Conservation (phyloP, 495 filamentous ascomycete species). For the Penicillium arizonense region DNA sequence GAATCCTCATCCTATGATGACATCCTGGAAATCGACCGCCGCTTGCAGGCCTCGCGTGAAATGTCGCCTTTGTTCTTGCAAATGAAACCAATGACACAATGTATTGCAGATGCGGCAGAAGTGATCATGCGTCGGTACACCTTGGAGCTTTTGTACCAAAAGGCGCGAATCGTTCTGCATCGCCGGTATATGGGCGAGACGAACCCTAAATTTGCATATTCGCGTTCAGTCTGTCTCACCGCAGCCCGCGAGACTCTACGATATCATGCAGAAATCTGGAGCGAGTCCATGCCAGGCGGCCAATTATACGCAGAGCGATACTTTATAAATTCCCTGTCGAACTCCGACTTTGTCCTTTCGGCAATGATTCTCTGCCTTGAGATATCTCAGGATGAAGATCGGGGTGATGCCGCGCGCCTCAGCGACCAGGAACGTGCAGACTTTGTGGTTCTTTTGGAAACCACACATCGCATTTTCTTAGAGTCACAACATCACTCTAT, state of each 20-base stretch:
- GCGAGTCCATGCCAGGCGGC: slow-evolving; percentile 71
- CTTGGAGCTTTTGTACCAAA: slow-evolving; percentile 79
- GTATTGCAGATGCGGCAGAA: slow-evolving; percentile 69
- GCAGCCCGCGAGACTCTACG: slow-evolving; percentile 73
- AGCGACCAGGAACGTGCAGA: slow-evolving; percentile 44
- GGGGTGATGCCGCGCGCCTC: slow-evolving; percentile 2
- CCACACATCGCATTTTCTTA: slow-evolving; percentile 69
- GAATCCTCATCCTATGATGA: slow-evolving; percentile 68
- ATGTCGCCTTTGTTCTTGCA: slow-evolving; percentile 68
- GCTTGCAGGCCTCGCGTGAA: slow-evolving; percentile 65
- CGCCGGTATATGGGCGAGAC: slow-evolving; percentile 75
- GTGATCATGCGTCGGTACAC: slow-evolving; percentile 81
- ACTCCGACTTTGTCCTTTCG: slow-evolving; percentile 79
- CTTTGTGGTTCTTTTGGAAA: slow-evolving; percentile 68
- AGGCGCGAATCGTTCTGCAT: slow-evolving; percentile 79
- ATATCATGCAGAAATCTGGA: slow-evolving; percentile 72
- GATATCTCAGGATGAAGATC: slow-evolving; percentile 40
- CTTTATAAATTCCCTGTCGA: slow-evolving; percentile 76
- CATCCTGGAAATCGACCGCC: slow-evolving; percentile 70
- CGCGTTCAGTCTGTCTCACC: slow-evolving; percentile 76
- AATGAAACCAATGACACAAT: slow-evolving; percentile 67
- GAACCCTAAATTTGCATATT: slow-evolving; percentile 73
- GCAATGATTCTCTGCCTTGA: slow-evolving; percentile 88
- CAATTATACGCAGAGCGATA: slow-evolving; percentile 69
- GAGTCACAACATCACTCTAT: slow-evolving; percentile 63